These are phyloP conservation scores for Alloascoidea africana DNA, from an alignment of 805 yeast genomes.

Conservation along the genomic window DNA sequence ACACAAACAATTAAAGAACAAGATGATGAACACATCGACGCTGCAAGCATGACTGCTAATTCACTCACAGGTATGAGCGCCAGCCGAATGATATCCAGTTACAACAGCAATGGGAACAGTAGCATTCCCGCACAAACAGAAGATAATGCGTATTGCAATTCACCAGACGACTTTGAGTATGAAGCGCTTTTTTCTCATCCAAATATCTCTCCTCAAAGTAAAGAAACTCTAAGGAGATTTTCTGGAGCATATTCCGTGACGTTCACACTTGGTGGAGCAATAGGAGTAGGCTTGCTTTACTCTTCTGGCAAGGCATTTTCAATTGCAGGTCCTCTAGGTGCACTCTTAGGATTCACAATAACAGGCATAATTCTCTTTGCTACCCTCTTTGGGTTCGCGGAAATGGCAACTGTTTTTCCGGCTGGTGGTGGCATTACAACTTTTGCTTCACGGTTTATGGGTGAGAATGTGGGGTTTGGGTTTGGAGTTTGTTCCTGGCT, in stretches of 20 bases:
- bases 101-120: too few species aligned
- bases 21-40: not conserved
- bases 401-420: slow-evolving; percentile 45
- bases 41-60: not conserved
- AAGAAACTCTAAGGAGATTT: not conserved
- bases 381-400: slow-evolving; percentile 43
- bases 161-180: not conserved
- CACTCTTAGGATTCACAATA: slow-evolving; percentile 31
- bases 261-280: slow-evolving; percentile 39
- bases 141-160: not conserved
- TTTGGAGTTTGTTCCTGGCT: not conserved
- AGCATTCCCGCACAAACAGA: not conserved
- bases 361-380: slow-evolving; percentile 36
- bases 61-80: too few species aligned
- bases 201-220: slow-evolving; percentile 14
- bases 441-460: slow-evolving; percentile 33
- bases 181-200: slow-evolving; percentile 32
- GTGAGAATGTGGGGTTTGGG: not conserved
- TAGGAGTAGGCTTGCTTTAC: slow-evolving; percentile 41
- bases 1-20: not conserved
- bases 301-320: slow-evolving; percentile 42
- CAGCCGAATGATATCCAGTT: not conserved
- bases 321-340: slow-evolving; percentile 45
- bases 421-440: slow-evolving; percentile 48
- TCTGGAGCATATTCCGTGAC: slow-evolving; percentile 24